Evolutionary conservation across 2,329 filamentous ascomycete genomes (phyloP).

Genomic region (Phaeosphaeriaceae sp.): DNA sequence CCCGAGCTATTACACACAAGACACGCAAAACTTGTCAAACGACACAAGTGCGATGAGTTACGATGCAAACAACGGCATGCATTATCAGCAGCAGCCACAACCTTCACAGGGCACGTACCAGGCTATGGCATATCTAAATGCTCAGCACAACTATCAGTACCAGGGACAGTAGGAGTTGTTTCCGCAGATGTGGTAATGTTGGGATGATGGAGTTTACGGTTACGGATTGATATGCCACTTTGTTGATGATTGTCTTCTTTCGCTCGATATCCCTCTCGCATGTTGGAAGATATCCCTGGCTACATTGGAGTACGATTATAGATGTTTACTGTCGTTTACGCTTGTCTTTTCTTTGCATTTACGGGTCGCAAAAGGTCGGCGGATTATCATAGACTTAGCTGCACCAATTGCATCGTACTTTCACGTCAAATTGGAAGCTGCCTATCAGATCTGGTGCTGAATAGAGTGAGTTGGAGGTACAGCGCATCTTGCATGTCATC

Average conservation of each 20-base stretch:
- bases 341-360: constrained; percentile 3
- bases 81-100: constrained; percentile 36
- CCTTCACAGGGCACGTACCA: constrained; percentile 36
- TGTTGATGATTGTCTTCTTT: constrained; percentile 10
- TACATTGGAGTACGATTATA: background rate
- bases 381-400: constrained; percentile 7
- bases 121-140: constrained; percentile 41
- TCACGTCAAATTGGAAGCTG: background rate
- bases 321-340: constrained; percentile 8
- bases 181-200: background rate
- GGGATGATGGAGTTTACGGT: constrained; percentile 3
- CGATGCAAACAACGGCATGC: constrained; percentile 35
- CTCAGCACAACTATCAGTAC: constrained; percentile 43
- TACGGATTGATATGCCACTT: background rate
- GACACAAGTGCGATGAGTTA: constrained; percentile 33
- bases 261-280: constrained; percentile 25
- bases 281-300: constrained; percentile 13
- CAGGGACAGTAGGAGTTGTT: constrained; percentile 26
- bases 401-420: constrained; percentile 5
- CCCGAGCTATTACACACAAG: constrained; percentile 42
- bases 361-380: background rate
- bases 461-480: background rate
- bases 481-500: background rate
- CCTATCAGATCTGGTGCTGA: background rate
- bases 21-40: constrained; percentile 35